A percentile compares a stretch with the other conserved stretches of the same genome.
These are phyloP conservation scores for Rhytidhysteron rufulum DNA, from an alignment of 2,329 filamentous ascomycete species.

Conservation along the genomic window DNA sequence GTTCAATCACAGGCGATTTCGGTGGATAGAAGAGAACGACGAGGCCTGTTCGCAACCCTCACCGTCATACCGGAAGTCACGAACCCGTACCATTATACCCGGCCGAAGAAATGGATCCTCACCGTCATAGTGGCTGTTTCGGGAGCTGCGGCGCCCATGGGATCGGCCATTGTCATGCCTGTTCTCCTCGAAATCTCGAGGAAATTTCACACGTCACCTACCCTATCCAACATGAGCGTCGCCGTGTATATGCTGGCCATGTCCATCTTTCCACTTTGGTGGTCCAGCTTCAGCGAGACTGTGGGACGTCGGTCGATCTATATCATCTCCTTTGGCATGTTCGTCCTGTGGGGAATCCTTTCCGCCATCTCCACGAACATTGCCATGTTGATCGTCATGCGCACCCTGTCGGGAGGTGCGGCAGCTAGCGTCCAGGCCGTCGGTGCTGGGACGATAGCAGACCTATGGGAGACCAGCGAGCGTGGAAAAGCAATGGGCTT, in stretches of 20 bases:
- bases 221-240: constrained; percentile 37
- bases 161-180: constrained; percentile 76
- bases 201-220: constrained; percentile 26
- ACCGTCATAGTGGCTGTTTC: constrained; percentile 74
- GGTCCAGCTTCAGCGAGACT: constrained; percentile 36
- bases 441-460: constrained; percentile 35
- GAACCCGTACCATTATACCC: constrained; percentile 68
- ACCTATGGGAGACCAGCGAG: constrained; percentile 36
- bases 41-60: constrained; percentile 70
- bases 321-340: constrained; percentile 31
- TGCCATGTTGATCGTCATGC: constrained; percentile 34
- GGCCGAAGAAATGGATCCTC: constrained; percentile 77
- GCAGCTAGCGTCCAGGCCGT: constrained; percentile 37
- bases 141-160: constrained; percentile 74
- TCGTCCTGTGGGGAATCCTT: constrained; percentile 29
- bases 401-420: constrained; percentile 33
- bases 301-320: constrained; percentile 34
- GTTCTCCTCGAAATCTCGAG: constrained; percentile 31
- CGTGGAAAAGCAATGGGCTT: constrained; percentile 36
- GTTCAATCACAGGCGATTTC: constrained; percentile 39
- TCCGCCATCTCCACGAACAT: constrained; percentile 33
- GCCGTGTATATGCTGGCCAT: constrained; percentile 41
- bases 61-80: constrained; percentile 75
- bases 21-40: constrained; percentile 53
- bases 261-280: constrained; percentile 40